These are phyloP conservation scores for Scalesia atractyloides DNA, from an alignment of 129 eudicot species.

Conservation along the genomic window DNA sequence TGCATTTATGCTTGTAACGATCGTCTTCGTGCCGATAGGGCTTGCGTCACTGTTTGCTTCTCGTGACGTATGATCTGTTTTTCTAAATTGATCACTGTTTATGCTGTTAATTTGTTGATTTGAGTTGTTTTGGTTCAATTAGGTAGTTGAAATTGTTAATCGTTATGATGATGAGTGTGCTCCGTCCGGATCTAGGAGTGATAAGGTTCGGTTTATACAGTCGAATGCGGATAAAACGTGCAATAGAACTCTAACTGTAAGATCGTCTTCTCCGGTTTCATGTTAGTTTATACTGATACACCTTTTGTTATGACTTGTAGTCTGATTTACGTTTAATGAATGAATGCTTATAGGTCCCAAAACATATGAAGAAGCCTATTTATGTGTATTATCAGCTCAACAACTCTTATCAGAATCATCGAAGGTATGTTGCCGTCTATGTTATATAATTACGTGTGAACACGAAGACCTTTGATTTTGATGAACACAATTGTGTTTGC, in stretches of 20 bases:
- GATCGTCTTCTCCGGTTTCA: slow-evolving; percentile 10
- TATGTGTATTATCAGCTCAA: slow-evolving; percentile 97
- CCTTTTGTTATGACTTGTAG: background rate
- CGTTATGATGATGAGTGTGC: slow-evolving; percentile 71
- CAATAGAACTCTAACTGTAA: slow-evolving; percentile 55
- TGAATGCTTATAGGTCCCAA: slow-evolving; percentile 53
- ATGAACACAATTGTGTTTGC: background rate
- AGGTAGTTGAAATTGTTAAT: slow-evolving; percentile 93
- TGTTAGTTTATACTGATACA: background rate
- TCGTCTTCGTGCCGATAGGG: slow-evolving; percentile 88
- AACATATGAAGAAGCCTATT: slow-evolving; percentile 79
- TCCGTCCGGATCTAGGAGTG: slow-evolving; percentile 46
- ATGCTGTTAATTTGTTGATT: background rate
- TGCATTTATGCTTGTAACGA: slow-evolving; percentile 77
- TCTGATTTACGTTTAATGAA: background rate
- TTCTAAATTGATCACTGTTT: background rate
- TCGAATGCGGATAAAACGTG: slow-evolving; percentile 59
- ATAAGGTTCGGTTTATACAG: slow-evolving; percentile 71
- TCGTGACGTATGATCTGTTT: slow-evolving; percentile 55
- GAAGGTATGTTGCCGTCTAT: slow-evolving; percentile 53
- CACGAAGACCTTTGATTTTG: background rate
- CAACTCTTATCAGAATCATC: slow-evolving; percentile 93
- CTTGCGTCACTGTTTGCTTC: slow-evolving; percentile 86
- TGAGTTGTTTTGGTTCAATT: background rate
- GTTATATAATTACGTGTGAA: background rate